Conservation (phyloP, 2,329 filamentous ascomycete genomes). For the Tolypocladium endophyticum region DNA sequence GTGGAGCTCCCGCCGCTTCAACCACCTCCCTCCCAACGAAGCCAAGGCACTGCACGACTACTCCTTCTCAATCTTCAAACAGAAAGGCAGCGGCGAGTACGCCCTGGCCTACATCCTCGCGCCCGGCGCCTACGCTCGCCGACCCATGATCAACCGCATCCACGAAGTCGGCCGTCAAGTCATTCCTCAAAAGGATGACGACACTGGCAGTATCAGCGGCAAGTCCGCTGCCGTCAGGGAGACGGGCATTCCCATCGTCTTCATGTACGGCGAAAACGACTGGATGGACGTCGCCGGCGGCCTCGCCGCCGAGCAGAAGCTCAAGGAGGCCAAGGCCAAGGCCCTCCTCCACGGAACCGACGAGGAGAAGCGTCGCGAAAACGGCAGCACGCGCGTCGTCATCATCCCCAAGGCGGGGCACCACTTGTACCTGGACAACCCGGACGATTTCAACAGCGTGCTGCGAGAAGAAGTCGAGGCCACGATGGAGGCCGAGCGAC, state of each 20-base stretch:
- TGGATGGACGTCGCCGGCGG: slow-evolving; percentile 97
- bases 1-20: slow-evolving; percentile 90
- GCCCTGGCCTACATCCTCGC: slow-evolving; percentile 86
- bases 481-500: slow-evolving; percentile 23
- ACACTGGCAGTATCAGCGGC: background rate
- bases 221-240: slow-evolving; percentile 22
- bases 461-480: slow-evolving; percentile 44
- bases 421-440: slow-evolving; percentile 50
- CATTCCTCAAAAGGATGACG: slow-evolving; percentile 20
- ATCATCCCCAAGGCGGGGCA: slow-evolving; percentile 56
- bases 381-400: slow-evolving; percentile 72
- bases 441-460: slow-evolving; percentile 44
- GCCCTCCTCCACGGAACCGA: slow-evolving; percentile 50
- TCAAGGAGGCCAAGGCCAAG: slow-evolving; percentile 56
- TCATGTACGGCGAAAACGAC: slow-evolving; percentile 97
- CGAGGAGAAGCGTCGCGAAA: slow-evolving; percentile 61
- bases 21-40: slow-evolving; percentile 71
- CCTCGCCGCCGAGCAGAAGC: slow-evolving; percentile 65
- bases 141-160: slow-evolving; percentile 78
- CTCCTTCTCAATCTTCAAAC: slow-evolving; percentile 86
- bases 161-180: slow-evolving; percentile 73
- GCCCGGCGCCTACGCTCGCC: slow-evolving; percentile 83
- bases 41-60: slow-evolving; percentile 83
- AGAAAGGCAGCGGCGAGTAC: slow-evolving; percentile 88
- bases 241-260: slow-evolving; percentile 69